Percentiles rank a stretch among this genome's conserved stretches.
Evolutionary conservation across 2,329 filamentous ascomycete genomes (phyloP).

Genomic region (Canariomyces notabilis): DNA sequence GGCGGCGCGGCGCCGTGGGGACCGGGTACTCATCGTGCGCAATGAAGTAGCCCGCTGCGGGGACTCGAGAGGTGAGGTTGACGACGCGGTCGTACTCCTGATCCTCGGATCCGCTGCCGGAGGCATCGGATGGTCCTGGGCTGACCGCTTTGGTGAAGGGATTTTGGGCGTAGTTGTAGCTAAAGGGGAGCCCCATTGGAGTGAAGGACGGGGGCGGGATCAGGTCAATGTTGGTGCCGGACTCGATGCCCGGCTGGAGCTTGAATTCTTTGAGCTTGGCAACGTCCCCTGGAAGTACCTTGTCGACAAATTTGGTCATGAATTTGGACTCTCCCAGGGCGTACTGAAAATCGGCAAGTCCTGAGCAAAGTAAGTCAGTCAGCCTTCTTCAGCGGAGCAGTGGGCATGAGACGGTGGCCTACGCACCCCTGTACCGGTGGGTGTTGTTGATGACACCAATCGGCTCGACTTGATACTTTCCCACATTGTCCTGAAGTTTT

Average conservation of each 20-base stretch:
- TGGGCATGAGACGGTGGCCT: background rate
- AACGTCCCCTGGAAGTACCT: conserved; percentile 64
- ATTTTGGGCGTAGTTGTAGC: conserved; percentile 81
- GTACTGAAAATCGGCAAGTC: conserved; percentile 81
- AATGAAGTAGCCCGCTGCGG: conserved; percentile 55
- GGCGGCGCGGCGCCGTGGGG: conserved; percentile 54
- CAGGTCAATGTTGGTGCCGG: conserved; percentile 59
- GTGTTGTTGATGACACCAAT: conserved; percentile 71
- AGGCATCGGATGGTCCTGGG: conserved; percentile 5
- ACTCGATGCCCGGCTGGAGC: conserved; percentile 58
- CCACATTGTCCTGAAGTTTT: conserved; percentile 65
- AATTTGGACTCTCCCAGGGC: conserved; percentile 64
- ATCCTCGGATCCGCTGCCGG: conserved; percentile 42
- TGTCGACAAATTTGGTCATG: conserved; percentile 64
- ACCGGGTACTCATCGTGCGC: conserved; percentile 58
- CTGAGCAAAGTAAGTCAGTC: no score
- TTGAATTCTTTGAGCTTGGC: conserved; percentile 56
- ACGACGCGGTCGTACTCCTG: conserved; percentile 48
- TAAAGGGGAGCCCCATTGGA: conserved; percentile 68
- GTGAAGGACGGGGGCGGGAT: conserved; percentile 77
- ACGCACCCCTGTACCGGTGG: conserved; percentile 73
- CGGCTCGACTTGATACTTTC: conserved; percentile 61
- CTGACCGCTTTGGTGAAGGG: conserved; percentile 54
- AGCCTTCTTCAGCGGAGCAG: no score
- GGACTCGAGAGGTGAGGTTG: conserved; percentile 53